Evolutionary conservation across 805 yeast species (phyloP).

Genomic region (Wickerhamiella cacticola): DNA sequence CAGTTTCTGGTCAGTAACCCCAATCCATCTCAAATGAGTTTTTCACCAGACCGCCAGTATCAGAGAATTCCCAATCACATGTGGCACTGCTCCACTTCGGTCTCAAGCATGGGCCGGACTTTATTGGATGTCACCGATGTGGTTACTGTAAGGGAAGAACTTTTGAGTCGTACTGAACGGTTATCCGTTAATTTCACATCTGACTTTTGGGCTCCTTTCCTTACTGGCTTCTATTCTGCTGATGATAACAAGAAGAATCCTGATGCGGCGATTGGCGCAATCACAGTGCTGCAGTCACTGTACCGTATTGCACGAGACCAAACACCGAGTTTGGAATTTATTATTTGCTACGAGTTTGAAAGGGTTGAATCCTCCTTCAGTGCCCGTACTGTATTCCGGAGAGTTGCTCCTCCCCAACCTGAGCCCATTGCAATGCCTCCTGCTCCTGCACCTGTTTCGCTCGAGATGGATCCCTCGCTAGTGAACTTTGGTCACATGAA

Average conservation of each 20-base stretch:
- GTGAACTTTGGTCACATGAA: constrained; percentile 4
- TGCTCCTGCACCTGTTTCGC: constrained; percentile 2
- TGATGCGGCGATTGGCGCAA: constrained; percentile 27
- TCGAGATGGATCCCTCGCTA: constrained; percentile 9
- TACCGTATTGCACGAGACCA: constrained; percentile 18
- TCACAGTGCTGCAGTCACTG: constrained; percentile 27
- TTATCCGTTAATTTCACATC: constrained; percentile 29
- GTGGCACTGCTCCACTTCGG: constrained; percentile 27
- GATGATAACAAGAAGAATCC: constrained; percentile 18
- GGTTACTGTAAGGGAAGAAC: constrained; percentile 17
- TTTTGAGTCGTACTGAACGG: constrained; percentile 24
- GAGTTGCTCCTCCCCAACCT: constrained; percentile 16
- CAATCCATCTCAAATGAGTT: constrained; percentile 8
- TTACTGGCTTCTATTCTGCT: constrained; percentile 23
- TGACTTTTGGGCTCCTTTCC: constrained; percentile 32
- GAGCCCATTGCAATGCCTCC: constrained; percentile 8
- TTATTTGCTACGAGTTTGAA: constrained; percentile 29
- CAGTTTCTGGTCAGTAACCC: constrained; percentile 18
- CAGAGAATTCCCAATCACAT: constrained; percentile 17
- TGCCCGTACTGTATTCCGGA: constrained; percentile 29
- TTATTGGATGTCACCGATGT: constrained; percentile 23
- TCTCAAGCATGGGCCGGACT: constrained; percentile 27
- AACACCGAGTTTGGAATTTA: constrained; percentile 23
- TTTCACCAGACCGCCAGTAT: constrained; percentile 1
- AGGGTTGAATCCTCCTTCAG: constrained; percentile 28